A percentile compares a stretch with the other conserved stretches of the same genome.
Evolutionary conservation across 495 filamentous ascomycete genomes (phyloP).

Genomic region (Neurospora tetrasperma): DNA sequence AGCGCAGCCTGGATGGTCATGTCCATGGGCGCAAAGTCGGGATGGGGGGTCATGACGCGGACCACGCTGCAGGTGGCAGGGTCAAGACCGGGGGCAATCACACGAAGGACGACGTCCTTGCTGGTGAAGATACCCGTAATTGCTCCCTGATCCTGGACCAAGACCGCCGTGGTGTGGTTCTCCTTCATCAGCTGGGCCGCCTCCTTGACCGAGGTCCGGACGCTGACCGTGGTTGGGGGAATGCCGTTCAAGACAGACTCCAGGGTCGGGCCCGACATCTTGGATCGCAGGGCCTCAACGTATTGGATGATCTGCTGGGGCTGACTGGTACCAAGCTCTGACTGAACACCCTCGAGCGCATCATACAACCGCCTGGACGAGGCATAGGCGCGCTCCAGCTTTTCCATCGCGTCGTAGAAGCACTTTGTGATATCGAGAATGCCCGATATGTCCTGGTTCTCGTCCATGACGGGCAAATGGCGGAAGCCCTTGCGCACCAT

Average conservation of each 20-base stretch:
- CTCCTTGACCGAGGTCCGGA: slow-evolving; percentile 91
- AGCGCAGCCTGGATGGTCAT: slow-evolving; percentile 98
- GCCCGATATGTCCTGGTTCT: slow-evolving; percentile 98
- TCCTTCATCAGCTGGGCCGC: slow-evolving; percentile 94
- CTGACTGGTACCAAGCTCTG: slow-evolving; percentile 89
- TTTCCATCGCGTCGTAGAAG: slow-evolving; percentile 99
- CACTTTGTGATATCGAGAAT: slow-evolving; percentile 99
- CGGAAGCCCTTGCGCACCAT: slow-evolving; percentile 98
- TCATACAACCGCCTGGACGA: slow-evolving; percentile 95
- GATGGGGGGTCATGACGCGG: slow-evolving; percentile 97
- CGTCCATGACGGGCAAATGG: slow-evolving; percentile 97
- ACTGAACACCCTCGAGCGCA: slow-evolving; percentile 97
- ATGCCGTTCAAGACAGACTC: slow-evolving; percentile 88
- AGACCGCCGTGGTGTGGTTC: slow-evolving; percentile 89
- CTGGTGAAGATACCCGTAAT: slow-evolving; percentile 99
- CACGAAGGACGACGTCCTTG: slow-evolving; percentile 96
- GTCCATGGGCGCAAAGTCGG: slow-evolving; percentile 95
- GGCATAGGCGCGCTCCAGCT: slow-evolving; percentile 90
- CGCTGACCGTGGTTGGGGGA: slow-evolving; percentile 88
- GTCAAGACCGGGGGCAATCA: slow-evolving; percentile 93
- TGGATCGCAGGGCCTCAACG: slow-evolving; percentile 84
- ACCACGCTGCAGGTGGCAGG: slow-evolving; percentile 94
- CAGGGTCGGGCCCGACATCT: slow-evolving; percentile 96
- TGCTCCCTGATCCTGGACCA: slow-evolving; percentile 92
- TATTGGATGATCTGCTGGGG: slow-evolving; percentile 98